These are phyloP conservation scores for Circinella minor DNA, from an alignment of 371 early-diverging fungal species.

Conservation along the genomic window DNA sequence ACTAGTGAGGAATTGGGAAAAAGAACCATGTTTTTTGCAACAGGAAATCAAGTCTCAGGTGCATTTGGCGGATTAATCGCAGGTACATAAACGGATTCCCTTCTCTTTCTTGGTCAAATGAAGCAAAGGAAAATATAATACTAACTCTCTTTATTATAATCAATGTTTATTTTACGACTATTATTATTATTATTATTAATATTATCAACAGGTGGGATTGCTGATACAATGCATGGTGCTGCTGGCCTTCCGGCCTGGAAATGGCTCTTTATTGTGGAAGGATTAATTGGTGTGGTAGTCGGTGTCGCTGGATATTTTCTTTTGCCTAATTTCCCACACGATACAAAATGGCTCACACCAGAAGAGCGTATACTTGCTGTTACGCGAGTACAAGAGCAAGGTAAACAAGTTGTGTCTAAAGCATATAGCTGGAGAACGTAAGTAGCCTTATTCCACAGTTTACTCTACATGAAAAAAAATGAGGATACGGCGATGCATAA, in stretches of 20 bases:
- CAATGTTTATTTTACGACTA: too few relatives aligned
- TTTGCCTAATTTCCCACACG: slow-evolving; percentile 64
- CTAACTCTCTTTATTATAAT: too few relatives aligned
- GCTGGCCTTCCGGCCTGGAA: slow-evolving; percentile 57
- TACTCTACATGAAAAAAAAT: too few relatives aligned
- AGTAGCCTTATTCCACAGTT: not conserved
- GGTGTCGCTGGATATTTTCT: slow-evolving; percentile 41
- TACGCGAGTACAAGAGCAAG: slow-evolving; percentile 48
- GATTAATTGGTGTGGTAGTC: slow-evolving; percentile 51
- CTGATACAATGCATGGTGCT: slow-evolving; percentile 34
- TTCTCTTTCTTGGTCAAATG: too few relatives aligned
- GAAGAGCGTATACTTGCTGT: slow-evolving; percentile 55
- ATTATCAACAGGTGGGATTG: not conserved
- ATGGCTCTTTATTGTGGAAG: slow-evolving; percentile 65
- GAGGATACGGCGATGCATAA: too few relatives aligned
- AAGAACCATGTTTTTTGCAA: slow-evolving; percentile 59
- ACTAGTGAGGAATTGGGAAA: slow-evolving; percentile 69
- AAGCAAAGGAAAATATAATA: too few relatives aligned
- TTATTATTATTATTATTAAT: too few relatives aligned
- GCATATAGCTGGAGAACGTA: slow-evolving; percentile 19
- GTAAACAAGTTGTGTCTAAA: slow-evolving; percentile 17
- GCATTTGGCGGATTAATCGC: slow-evolving; percentile 22
- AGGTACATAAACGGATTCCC: not conserved
- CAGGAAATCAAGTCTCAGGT: slow-evolving; percentile 21
- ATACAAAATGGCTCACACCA: slow-evolving; percentile 53